phyloP scores from a whole-genome alignment of 257 asterid species.

The Nicotiana noctiflora region DNA sequence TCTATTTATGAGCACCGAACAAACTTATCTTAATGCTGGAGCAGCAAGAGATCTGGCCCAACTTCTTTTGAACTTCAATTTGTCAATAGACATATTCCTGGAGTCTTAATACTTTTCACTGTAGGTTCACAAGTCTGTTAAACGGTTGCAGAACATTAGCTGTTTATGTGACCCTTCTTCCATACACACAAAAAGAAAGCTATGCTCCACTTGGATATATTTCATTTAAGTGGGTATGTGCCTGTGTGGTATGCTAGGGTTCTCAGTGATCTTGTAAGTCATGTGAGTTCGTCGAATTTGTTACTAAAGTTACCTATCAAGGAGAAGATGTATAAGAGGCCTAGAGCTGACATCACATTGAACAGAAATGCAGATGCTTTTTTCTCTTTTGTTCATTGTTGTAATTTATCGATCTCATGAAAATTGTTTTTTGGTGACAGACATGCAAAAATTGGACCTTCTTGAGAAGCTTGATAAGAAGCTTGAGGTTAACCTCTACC shows the following conservation, averaged over 20 bases:
- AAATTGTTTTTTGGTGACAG: conserved; percentile 21
- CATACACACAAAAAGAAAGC: not conserved
- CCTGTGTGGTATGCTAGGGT: not conserved
- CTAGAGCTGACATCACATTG: not conserved
- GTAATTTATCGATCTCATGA: conserved; percentile 1
- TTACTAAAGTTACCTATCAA: not conserved
- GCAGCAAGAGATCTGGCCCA: not conserved
- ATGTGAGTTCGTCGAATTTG: not conserved
- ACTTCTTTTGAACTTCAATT: not conserved
- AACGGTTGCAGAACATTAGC: not conserved
- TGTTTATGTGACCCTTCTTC: not conserved
- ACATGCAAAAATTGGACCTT: conserved; percentile 32
- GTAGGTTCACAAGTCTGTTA: not conserved
- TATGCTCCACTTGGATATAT: not conserved
- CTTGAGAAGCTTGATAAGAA: conserved; percentile 53
- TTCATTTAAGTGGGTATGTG: not conserved
- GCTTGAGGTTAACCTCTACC: conserved; percentile 24
- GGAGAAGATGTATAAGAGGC: not conserved
- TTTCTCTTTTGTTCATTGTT: not conserved
- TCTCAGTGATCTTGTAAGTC: not conserved
- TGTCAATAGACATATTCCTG: not conserved
- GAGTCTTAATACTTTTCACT: not conserved
- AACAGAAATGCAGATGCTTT: not conserved
- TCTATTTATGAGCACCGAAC: not conserved
- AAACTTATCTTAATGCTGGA: not conserved